phyloP scores from a whole-genome alignment of 148 eudicot genomes.

The Talinum fruticosum region DNA sequence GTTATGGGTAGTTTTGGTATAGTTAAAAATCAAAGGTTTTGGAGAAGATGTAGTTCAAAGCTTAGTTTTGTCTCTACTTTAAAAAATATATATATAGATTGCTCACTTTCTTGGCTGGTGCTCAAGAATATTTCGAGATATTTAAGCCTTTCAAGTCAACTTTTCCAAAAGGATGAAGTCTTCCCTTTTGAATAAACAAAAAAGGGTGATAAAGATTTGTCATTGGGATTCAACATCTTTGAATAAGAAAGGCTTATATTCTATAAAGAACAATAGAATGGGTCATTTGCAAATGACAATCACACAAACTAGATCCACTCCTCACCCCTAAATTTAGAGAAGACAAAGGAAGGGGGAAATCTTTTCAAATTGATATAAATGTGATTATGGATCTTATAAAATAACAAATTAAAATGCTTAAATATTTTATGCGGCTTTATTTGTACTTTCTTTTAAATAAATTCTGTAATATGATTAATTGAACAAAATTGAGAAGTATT shows the following conservation, averaged over 20 bases:
- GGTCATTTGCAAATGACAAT: neutral
- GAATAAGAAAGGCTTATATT: neutral
- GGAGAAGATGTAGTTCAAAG: neutral
- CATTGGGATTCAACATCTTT: slow-evolving; percentile 13
- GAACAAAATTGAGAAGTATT: too few species aligned
- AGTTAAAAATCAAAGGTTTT: neutral
- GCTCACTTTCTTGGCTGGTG: slow-evolving; percentile 12
- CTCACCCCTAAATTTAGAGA: neutral
- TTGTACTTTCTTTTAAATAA: too few species aligned
- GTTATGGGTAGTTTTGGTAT: neutral
- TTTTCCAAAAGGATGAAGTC: neutral
- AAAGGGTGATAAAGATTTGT: neutral
- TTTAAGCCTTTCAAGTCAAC: slow-evolving; percentile 18
- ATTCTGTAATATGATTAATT: too few species aligned
- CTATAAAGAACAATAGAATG: neutral
- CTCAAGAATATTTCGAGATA: slow-evolving; percentile 3
- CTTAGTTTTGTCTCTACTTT: neutral
- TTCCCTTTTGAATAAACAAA: slow-evolving; percentile 11
- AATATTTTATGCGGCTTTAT: too few species aligned
- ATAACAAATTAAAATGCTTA: too few species aligned
- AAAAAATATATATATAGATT: neutral
- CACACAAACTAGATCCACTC: neutral
- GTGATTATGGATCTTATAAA: too few species aligned
- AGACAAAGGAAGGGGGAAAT: neutral
- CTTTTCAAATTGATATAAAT: too few species aligned